A percentile compares a stretch with the other conserved stretches of the same genome.
These are phyloP conservation scores for Lentinula guzmanii DNA, from an alignment of 768 basidiomycete species.

Conservation along the genomic window DNA sequence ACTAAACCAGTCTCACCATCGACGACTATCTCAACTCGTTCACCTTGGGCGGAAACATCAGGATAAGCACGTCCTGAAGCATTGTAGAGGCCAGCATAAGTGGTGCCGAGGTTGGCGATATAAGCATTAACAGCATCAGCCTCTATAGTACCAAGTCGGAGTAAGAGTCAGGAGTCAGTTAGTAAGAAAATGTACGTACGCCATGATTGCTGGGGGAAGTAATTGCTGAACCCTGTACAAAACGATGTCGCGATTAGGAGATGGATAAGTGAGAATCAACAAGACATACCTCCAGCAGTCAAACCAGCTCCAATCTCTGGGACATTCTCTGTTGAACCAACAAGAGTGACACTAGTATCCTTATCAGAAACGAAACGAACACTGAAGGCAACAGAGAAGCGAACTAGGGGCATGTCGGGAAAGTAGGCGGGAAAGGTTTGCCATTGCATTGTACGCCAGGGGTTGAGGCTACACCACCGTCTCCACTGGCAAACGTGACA, in stretches of 20 bases:
- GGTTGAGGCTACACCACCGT: constrained; percentile 27
- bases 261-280: background rate
- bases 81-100: constrained; percentile 36
- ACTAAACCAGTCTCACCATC: constrained; percentile 35
- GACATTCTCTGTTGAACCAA: constrained; percentile 31
- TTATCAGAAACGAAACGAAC: constrained; percentile 9
- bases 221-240: constrained; percentile 9
- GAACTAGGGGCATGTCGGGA: constrained; percentile 38
- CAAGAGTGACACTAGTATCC: constrained; percentile 18
- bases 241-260: no score
- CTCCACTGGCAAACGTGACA: constrained; percentile 28
- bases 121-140: constrained; percentile 22
- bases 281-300: constrained; percentile 3
- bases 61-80: constrained; percentile 19
- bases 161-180: background rate
- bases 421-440: constrained; percentile 27
- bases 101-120: constrained; percentile 20
- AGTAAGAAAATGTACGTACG: constrained; percentile 13
- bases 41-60: constrained; percentile 9
- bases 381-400: background rate
- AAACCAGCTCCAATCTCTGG: constrained; percentile 12
- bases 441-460: constrained; percentile 39
- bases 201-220: constrained; percentile 28
- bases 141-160: constrained; percentile 16
- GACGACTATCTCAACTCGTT: constrained; percentile 45